Evolutionary conservation across 2,329 filamentous ascomycete genomes (phyloP).

Genomic region (Hymenoscyphus scutula): DNA sequence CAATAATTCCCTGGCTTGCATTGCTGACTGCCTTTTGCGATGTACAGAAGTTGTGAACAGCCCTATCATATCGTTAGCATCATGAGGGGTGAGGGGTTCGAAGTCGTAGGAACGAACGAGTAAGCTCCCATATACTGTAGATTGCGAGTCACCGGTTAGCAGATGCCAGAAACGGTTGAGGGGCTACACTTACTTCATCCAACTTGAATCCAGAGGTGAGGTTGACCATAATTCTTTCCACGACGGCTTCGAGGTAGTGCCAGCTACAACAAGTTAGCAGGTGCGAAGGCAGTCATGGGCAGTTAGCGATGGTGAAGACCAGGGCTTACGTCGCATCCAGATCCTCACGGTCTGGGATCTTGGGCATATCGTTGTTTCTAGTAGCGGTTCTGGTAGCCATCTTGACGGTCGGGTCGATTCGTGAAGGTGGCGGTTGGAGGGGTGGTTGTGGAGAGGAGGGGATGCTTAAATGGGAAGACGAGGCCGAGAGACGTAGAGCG

Average conservation of each 20-base stretch:
- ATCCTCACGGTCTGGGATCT: slow-evolving; percentile 60
- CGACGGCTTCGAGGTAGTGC: slow-evolving; percentile 83
- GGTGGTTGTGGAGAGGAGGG: neutral
- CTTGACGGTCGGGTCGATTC: slow-evolving; percentile 2
- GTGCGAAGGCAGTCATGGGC: neutral
- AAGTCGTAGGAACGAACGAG: slow-evolving; percentile 55
- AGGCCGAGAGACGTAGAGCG: neutral
- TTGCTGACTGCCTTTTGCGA: slow-evolving; percentile 88
- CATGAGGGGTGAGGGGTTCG: slow-evolving; percentile 3
- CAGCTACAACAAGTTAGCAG: slow-evolving; percentile 55
- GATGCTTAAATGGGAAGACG: slow-evolving; percentile 1
- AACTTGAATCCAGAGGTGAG: slow-evolving; percentile 92
- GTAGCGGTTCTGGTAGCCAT: slow-evolving; percentile 24
- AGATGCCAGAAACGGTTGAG: slow-evolving; percentile 8
- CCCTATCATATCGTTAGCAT: slow-evolving; percentile 51
- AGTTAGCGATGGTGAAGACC: neutral
- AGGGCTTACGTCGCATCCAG: slow-evolving; percentile 58
- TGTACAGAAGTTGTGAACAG: slow-evolving; percentile 98
- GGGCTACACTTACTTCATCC: slow-evolving; percentile 61
- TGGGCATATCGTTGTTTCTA: slow-evolving; percentile 46
- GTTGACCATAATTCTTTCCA: slow-evolving; percentile 90
- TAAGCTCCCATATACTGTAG: slow-evolving; percentile 90
- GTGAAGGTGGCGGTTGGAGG: slow-evolving; percentile 10
- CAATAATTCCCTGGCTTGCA: slow-evolving; percentile 42
- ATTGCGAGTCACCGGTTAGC: slow-evolving; percentile 11